These are phyloP conservation scores for Aspergillus awamori DNA, from an alignment of 2,329 filamentous ascomycete genomes.

Conservation along the genomic window DNA sequence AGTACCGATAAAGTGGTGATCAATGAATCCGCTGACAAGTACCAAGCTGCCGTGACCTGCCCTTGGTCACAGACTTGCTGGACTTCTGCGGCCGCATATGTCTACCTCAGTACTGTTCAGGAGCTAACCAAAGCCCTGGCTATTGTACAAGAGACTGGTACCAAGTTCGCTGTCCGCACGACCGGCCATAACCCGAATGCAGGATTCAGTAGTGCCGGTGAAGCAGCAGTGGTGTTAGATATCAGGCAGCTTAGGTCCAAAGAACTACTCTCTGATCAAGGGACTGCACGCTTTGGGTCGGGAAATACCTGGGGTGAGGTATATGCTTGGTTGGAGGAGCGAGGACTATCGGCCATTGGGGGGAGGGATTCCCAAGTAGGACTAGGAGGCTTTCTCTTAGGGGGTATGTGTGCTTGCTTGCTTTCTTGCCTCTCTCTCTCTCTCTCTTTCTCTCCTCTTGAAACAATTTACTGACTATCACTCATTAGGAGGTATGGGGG, in stretches of 20 bases:
- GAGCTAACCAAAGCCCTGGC: no score
- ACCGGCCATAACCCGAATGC: conserved; percentile 8
- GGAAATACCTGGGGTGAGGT: conserved; percentile 9
- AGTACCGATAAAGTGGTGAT: no score
- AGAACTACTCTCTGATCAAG: neutral
- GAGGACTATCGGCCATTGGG: conserved; percentile 3
- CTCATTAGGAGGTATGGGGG: neutral
- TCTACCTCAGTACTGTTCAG: no score
- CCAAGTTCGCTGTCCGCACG: conserved; percentile 9
- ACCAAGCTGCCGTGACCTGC: no score
- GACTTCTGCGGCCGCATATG: no score
- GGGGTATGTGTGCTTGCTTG: neutral
- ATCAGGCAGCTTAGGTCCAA: conserved; percentile 2
- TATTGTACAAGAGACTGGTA: neutral
- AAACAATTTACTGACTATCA: neutral
- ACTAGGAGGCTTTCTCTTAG: conserved; percentile 2
- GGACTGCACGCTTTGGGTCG: neutral
- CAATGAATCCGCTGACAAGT: no score
- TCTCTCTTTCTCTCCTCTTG: no score
- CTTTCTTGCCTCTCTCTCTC: no score
- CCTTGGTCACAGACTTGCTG: no score
- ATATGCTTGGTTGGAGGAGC: conserved; percentile 6
- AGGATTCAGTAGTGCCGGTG: conserved; percentile 6
- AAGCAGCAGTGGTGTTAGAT: neutral
- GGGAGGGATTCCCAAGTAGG: conserved; percentile 3